phyloP scores from a whole-genome alignment of 2,329 filamentous ascomycete genomes.

The Cladorrhinum sp. region DNA sequence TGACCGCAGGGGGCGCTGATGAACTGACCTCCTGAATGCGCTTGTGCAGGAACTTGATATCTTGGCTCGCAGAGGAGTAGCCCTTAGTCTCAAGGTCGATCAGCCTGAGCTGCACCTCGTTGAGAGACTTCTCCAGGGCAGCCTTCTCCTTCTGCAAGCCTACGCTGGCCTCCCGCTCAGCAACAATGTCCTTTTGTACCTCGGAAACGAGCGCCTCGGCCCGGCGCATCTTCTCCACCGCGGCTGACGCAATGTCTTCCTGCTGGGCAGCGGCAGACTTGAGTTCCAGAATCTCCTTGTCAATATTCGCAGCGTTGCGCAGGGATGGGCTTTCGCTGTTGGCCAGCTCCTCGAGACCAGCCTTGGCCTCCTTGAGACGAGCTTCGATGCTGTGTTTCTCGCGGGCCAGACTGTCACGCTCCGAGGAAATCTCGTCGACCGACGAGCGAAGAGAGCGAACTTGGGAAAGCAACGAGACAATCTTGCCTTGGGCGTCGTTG shows the following conservation, averaged over 20 bases:
- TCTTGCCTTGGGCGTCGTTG: conserved; percentile 90
- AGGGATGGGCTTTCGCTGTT: conserved; percentile 83
- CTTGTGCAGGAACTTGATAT: conserved; percentile 91
- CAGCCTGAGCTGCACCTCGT: conserved; percentile 83
- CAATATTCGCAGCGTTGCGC: conserved; percentile 82
- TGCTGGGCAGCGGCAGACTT: conserved; percentile 87
- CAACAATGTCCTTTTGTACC: conserved; percentile 86
- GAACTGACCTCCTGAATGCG: conserved; percentile 85
- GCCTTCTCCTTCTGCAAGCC: conserved; percentile 88
- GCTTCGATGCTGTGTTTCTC: conserved; percentile 90
- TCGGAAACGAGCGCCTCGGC: conserved; percentile 84
- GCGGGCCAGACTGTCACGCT: conserved; percentile 78
- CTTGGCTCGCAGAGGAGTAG: conserved; percentile 89
- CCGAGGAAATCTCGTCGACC: conserved; percentile 79
- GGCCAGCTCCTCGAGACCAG: conserved; percentile 82
- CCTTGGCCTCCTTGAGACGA: conserved; percentile 80
- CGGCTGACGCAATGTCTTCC: conserved; percentile 86
- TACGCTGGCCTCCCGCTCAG: conserved; percentile 77
- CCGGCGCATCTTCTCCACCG: conserved; percentile 94
- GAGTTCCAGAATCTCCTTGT: conserved; percentile 84
- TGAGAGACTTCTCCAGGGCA: conserved; percentile 80
- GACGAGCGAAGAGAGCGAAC: conserved; percentile 79
- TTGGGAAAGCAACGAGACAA: conserved; percentile 85
- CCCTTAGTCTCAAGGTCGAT: conserved; percentile 97
- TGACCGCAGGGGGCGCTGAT: neutral